Evolutionary conservation across 352 stramenopile species (phyloP), one percentile per base, ranked within the genome.

Genomic region (Globisporangium emineosum): DNA sequence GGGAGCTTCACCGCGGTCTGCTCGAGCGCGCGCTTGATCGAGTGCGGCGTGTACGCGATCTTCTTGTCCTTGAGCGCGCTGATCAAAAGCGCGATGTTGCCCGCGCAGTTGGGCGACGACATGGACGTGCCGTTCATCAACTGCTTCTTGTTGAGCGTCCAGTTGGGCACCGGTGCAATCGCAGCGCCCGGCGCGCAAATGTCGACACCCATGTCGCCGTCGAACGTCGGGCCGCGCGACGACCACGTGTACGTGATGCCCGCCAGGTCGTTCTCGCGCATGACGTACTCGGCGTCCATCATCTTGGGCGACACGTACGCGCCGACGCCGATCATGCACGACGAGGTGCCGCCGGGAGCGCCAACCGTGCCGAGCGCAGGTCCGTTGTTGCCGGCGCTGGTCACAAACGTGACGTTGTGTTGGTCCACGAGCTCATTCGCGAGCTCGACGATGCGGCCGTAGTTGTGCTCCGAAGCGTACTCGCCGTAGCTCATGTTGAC

Each of bases 41-140:
- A 93, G 65, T 86, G 85, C 42, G 92, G 91, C 50, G 90, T 94
- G 69, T 96, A 96, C 47, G 70, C 70, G 25, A 98, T 80, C 6
- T 73, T 56, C 40, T 81, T 68, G n/a, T 70, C 75, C 72, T 97
- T 98, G 65, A 97, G 78, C 12, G 79, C 96, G 57, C 85, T 97
- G 47, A 99, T 75, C 5, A 99, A 72, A 27, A 98, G 81, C 47
- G 94, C 94, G 15, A 98, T 81, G 73, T 94, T 97, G 43, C 97
- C 97, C 23, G 88, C 87, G 33, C 86, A 96, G 77, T 99, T 98
- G 0, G 97, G 97, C 32, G 87, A 97, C 23, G 86, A 90, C 97
- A 99, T 99, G 62, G 87, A 98, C 32, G 97, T 99, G 40, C 97
- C 97, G 72, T 99, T 98, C 91, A 98, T 99, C 40, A 98, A 86